Base-by-base conservation (phyloP, 495 filamentous ascomycete species). In the Tuber calosporum region DNA sequence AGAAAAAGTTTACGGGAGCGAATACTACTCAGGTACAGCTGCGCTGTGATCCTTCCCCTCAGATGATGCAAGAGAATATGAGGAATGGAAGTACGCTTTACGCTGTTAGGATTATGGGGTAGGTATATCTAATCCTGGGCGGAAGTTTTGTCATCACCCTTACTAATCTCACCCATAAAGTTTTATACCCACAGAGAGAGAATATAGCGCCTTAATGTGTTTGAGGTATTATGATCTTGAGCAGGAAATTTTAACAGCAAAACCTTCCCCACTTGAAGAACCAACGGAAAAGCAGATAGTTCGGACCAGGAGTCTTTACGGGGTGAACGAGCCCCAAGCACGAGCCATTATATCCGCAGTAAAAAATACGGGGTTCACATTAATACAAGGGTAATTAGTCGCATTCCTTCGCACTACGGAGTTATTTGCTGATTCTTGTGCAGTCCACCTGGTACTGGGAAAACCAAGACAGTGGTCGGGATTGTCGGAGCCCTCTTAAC, bases 381-480 rank as follows among this genome's bases (percentile, higher is more conserved):
- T 99, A 69, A 92, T 99, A 72, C 95, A 99, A 83, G 95, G 95
- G 87, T 89, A 85, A 79, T 84, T 76, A 58, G 71, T 48, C 34
- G 3, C 22, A 41, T 34, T 30, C 73, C 66, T 43, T 15, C 22
- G 40, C n/a, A 11, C 1, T 30, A 42, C 34, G 22, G 7, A 11
- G 37, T 19, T 73, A 17, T 70, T 68, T 71, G 53, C 58, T 73
- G 73, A 75, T 53, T 74, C 41, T 20, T 69, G 62, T 72, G 48
- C 69, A 88, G 87, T 58, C 96, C 95, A 69, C 95, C 95, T 1
- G 95, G 95, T 80, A 95, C 94, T 5, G 95, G 95, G 79, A 99
- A 99, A 83, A 99, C 95, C 0, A 99, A 98, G 82, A 99, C 95
- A 0, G 98, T 99, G 71, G 88, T 97, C 73, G 95, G 94, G 67